phyloP scores from a whole-genome alignment of 306 rosid genomes.

The Vigna nakashimae region DNA sequence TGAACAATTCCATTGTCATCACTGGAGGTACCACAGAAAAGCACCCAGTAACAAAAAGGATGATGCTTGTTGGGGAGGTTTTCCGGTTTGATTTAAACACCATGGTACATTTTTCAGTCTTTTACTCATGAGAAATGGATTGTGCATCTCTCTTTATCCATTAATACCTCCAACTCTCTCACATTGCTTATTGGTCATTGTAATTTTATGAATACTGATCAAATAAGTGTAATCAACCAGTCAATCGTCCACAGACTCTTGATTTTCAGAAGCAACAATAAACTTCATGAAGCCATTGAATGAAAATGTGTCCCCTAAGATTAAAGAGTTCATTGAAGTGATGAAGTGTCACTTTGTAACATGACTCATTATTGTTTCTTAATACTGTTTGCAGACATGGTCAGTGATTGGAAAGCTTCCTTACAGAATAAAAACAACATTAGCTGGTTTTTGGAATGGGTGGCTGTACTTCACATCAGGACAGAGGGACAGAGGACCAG shows the following conservation, averaged over 20 bases:
- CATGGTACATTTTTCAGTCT: constrained; percentile 52
- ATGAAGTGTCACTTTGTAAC: constrained; percentile 6
- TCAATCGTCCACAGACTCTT: background rate
- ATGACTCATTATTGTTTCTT: constrained; percentile 8
- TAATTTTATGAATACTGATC: constrained; percentile 1
- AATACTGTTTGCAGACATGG: constrained; percentile 67
- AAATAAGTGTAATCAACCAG: constrained; percentile 7
- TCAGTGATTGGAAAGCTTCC: constrained; percentile 96
- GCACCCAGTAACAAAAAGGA: constrained; percentile 79
- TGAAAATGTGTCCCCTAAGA: background rate
- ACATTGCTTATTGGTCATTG: constrained; percentile 5
- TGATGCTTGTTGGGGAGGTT: constrained; percentile 89
- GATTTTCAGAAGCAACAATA: constrained; percentile 2
- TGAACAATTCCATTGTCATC: constrained; percentile 78
- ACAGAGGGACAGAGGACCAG: constrained; percentile 92
- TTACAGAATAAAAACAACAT: constrained; percentile 79
- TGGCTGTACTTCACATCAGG: constrained; percentile 92
- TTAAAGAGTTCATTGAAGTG: background rate
- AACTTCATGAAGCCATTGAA: background rate
- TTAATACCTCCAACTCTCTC: constrained; percentile 9
- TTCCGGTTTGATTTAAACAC: constrained; percentile 73
- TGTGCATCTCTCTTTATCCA: constrained; percentile 21
- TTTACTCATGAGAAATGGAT: constrained; percentile 23
- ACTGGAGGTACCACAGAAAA: constrained; percentile 93
- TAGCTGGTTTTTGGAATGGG: constrained; percentile 84